These are phyloP conservation scores for Amanita rubescens DNA, from an alignment of 768 basidiomycete genomes.

Conservation along the genomic window DNA sequence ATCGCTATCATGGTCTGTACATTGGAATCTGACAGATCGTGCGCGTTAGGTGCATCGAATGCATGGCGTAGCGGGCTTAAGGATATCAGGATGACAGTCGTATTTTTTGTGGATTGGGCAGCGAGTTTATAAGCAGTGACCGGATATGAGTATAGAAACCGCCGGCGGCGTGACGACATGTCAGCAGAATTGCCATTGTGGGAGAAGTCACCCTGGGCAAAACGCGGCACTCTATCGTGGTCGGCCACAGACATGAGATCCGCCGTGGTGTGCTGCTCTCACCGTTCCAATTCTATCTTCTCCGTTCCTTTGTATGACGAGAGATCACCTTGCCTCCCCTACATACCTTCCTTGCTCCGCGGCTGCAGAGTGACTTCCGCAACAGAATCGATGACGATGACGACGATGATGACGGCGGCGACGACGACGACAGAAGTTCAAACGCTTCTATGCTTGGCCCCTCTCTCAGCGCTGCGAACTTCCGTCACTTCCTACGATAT, in stretches of 20 bases:
- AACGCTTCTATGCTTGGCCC: slow-evolving; percentile 33
- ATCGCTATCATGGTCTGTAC: too few relatives aligned
- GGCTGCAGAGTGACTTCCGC: not conserved
- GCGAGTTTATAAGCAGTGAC: too few relatives aligned
- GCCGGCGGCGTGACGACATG: not conserved
- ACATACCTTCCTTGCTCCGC: not conserved
- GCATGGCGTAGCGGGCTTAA: too few relatives aligned
- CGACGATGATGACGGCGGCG: too few relatives aligned
- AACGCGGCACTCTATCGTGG: not conserved
- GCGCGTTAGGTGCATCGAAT: too few relatives aligned
- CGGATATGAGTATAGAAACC: not conserved
- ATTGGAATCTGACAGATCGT: too few relatives aligned
- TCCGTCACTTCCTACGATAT: slow-evolving; percentile 52
- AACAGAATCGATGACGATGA: slow-evolving; percentile 27
- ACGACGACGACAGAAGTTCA: slow-evolving; percentile 41
- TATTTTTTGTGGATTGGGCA: too few relatives aligned
- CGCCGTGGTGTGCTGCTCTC: not conserved
- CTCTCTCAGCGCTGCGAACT: slow-evolving; percentile 31
- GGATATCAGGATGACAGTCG: too few relatives aligned
- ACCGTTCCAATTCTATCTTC: too few relatives aligned
- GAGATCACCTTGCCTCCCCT: not conserved
- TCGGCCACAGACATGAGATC: slow-evolving; percentile 2
- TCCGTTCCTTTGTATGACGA: not conserved
- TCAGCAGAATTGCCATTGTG: not conserved
- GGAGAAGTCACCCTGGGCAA: not conserved